A percentile compares a stretch with the other conserved stretches of the same genome.
phyloP scores from a whole-genome alignment of 129 eudicot genomes.

The Daucus carota region DH1_v3.0 NC_030385.2:39574501-39575000 shows the following conservation, averaged over 20 bases:
- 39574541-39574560: too few species aligned
- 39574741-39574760: too few species aligned
- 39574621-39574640: conserved; percentile 37
- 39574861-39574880: conserved; percentile 33
- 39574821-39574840: conserved; percentile 37
- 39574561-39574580: background rate
- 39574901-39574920: conserved; percentile 54
- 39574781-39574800: too few species aligned
- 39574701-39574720: conserved; percentile 21
- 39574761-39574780: too few species aligned
- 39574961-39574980: conserved; percentile 33
- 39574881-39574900: conserved; percentile 37
- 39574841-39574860: conserved; percentile 43
- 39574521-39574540: too few species aligned
- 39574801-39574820: too few species aligned
- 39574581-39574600: background rate
- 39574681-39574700: conserved; percentile 25
- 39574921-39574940: conserved; percentile 82
- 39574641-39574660: conserved; percentile 45
- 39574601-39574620: conserved; percentile 31
- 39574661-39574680: conserved; percentile 42
- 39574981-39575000: conserved; percentile 42
- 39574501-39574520: background rate
- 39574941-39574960: conserved; percentile 60
- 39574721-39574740: conserved; percentile 50